Evolutionary conservation across 495 filamentous ascomycete genomes (phyloP), one percentile per base, ranked within the genome.

Genomic region (Neurospora sp.): DNA sequence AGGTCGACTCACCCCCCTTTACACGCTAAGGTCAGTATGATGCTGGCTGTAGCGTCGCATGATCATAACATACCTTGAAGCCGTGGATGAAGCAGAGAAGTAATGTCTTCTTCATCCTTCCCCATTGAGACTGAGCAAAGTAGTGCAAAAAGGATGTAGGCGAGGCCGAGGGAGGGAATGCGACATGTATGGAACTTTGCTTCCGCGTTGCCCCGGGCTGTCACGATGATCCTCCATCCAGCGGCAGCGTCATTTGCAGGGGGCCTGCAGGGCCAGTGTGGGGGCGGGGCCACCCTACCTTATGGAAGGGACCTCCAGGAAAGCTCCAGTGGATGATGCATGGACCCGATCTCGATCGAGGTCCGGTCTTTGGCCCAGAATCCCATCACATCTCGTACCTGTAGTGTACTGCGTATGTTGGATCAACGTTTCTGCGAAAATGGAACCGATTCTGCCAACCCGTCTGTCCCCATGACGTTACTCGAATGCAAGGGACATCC

Each of bases 81-180:
- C 96, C 96, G 81, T 99, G 96, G 69, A 98, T 94, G 82, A 97
- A 98, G 79, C 92, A 93, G 70, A 99, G 83, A 12, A 99, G 83
- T 40, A 99, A 84, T 75, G 92, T 97, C 81, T 94, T 97, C 84
- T 91, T 93, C 91, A 93, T 97, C 71, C 80, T 89, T 82, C 74
- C 65, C 77, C 79, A 80, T 81, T 35, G 75, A 77, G 53, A 31
- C 37, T 41, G 37, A 61, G 31, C 45, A 72, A 73, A 45, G 68
- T 53, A 42, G 70, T 37, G 45, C 42, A 14, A 41, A 38, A 14
- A 44, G 27, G 20, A 70, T 27, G 69, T 61, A 16, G 22, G 53
- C 6, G 14, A 61, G 53, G 48, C 10, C 3, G 18, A 71, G 10
- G 37, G 35, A 68, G 31, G 37, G 53, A 68, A 71, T 71, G 48